Evolutionary conservation across 176 grass and related monocot species (phyloP), one percentile per base, ranked within the genome.

Genomic region (Lolium perenne): DNA sequence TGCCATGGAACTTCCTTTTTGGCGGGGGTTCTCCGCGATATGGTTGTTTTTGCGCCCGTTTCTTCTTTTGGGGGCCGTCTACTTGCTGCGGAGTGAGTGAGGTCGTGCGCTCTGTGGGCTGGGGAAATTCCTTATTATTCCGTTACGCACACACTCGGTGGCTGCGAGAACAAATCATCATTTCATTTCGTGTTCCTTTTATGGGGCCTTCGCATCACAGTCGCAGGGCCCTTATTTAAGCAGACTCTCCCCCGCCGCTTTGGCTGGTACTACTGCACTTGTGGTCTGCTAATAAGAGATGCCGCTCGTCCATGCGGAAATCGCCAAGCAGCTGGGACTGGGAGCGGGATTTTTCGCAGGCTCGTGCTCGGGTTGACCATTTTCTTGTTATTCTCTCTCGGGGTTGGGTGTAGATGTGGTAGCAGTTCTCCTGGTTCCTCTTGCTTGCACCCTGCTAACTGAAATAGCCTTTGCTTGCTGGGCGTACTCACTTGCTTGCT

Each of bases 121-220:
- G 46, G 45, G 71, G 87, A 81, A 29, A 29, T 29, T 29, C 26
- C 26, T 29, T 29, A 86, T 93, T 90, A 86, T 93, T 90, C 91
- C 77, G 85, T 92, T 49, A 72, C 77, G 85, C 88, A 81, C 78
- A 77, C 71, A 84, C 81, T 93, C 83, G 74, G 66, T 82, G 80
- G 79, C 58, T 49, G 49, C 45, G 68, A 47, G 77, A 88, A 83
- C 66, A 88, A 88, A 88, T 82, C 83, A 65, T 71, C 74, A 75
- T 82, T 38, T 40, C 26, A 2, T 29, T 29, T 0, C 50, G 45
- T 70, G 63, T 91, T 82, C 83, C 78, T 91, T 62, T 69, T 77
- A 58, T 83, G 82, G 74, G 68, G 45, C 49, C 83, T 79, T 71
- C 26, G 26, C 26, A 29, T 29, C 6, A 64, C 43, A 74, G 53